Conservation (phyloP, 768 basidiomycete species). For the Lactarius sanguifluus region DNA sequence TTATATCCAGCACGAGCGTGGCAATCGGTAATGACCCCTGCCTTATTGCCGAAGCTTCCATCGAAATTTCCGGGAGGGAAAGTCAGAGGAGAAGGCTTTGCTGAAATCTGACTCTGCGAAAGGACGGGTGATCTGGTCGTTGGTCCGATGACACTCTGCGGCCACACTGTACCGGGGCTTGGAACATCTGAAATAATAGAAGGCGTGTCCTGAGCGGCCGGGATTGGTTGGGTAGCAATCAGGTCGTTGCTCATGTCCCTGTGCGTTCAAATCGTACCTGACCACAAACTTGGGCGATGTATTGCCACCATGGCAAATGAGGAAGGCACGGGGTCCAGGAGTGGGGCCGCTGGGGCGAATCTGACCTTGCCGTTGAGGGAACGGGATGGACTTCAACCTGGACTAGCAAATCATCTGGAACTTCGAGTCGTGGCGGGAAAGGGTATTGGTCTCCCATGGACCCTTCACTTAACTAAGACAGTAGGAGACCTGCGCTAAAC, state of each 20-base stretch:
- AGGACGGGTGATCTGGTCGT: not conserved
- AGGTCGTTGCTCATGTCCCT: not conserved
- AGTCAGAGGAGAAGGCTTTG: not conserved
- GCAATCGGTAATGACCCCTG: not conserved
- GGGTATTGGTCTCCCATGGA: not conserved
- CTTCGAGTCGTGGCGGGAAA: not conserved
- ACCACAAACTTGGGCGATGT: not conserved
- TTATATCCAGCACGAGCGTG: not conserved
- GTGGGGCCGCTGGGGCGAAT: no score
- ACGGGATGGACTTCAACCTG: not conserved
- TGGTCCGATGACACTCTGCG: not conserved
- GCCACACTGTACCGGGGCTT: not conserved
- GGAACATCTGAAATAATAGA: not conserved
- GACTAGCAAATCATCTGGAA: not conserved
- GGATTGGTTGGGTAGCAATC: not conserved
- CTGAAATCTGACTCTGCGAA: not conserved
- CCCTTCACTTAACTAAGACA: not conserved
- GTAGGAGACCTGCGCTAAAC: not conserved
- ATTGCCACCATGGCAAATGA: not conserved
- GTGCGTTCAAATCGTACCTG: not conserved
- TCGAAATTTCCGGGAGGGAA: not conserved
- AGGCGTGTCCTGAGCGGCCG: not conserved
- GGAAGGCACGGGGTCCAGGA: not conserved
- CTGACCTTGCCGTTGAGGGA: not conserved
- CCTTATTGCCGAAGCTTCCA: not conserved